Evolutionary conservation across 1,284 basidiomycete genomes (phyloP), one percentile per base, ranked within the genome.

Genomic region (Ceratobasidium theobromae): DNA sequence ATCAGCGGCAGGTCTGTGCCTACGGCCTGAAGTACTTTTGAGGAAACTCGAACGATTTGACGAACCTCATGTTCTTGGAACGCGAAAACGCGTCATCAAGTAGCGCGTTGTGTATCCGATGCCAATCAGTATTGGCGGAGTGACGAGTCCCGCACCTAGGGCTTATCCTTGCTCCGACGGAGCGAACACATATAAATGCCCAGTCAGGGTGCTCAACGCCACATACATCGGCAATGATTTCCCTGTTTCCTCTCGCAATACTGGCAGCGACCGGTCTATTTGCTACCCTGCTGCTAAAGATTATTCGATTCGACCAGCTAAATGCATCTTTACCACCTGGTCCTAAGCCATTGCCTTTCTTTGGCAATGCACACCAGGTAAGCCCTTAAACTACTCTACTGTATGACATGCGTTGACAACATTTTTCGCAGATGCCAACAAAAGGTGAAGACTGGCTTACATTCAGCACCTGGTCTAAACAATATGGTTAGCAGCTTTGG

Each of bases 351-450:
- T 27, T 64, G 18, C 60, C 60, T 52, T 28, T 64, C 23, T 21
- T 64, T 14, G 60, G 60, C 27, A 64, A 64, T 52, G 60, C 41
- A 35, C 60, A 64, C n/a, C 60, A 64, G 49, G 60, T 64, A 52
- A 18, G 43, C 5, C 32, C 25, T 23, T 5, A 4, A 18, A 30
- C 52, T 38, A 14, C n/a, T 27, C n/a, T 11, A 4, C 14, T 3
- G 21, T 27, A 28, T 23, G n/a, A 23, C 12, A 30, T 18, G 33
- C 46, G 14, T n/a, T 16, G 12, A 32, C n/a, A 23, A 38, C 35
- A 64, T 27, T 16, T 11, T 3, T 2, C 9, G 28, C 18, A 64
- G 60, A 64, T 64, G 60, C 60, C 60, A 6, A 51, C 60, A 4
- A 51, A 64, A 52, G 60, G 57, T 12, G 30, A 64, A 32, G 60